Evolutionary conservation across 306 rosid genomes (phyloP), one percentile per base, ranked within the genome.

Genomic region (Canavalia gladiata): DNA sequence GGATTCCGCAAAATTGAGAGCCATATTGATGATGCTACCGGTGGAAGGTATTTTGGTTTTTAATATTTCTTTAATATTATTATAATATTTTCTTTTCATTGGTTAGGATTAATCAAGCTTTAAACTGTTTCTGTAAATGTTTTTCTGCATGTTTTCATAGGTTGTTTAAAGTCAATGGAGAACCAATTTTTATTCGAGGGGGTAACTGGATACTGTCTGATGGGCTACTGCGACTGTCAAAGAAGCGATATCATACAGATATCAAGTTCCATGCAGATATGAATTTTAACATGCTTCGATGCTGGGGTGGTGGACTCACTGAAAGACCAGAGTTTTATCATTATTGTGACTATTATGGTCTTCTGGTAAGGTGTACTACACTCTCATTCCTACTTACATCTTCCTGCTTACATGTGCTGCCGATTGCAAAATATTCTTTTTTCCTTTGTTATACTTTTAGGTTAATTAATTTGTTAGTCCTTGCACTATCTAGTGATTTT

Each of bases 141-240:
- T 78, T 33, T 84, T 18, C 41, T 80, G 72, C 64, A 18, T 52
- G 34, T 74, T 51, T 62, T 84, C 18, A 67, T 68, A 95, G 99
- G 91, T 67, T 95, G 95, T 95, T 95, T 88, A 93, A 91, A 93
- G 92, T 95, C 87, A 95, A 95, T 46, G 99, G 99, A n/a, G 91
- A 91, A 68, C 97, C 94, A 57, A 89, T 93, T 73, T 95, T 95
- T 70, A 90, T 95, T 33, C 91, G 95, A 77, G 99, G 99, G 37
- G 99, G 97, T 74, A 95, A 91, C 81, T 95, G 97, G 99, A 95
- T 93, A 90, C 89, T 95, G 84, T 93, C 99, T 76, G 99, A 95
- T 81, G 99, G 95, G 62, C 91, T 95, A 69, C 90, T 95, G 9
- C 90, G 97, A 50, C 94, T 95, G 80, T 91, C 99, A 62, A 89